phyloP scores from a whole-genome alignment of 768 basidiomycete species.

The Suillus luteus region DNA sequence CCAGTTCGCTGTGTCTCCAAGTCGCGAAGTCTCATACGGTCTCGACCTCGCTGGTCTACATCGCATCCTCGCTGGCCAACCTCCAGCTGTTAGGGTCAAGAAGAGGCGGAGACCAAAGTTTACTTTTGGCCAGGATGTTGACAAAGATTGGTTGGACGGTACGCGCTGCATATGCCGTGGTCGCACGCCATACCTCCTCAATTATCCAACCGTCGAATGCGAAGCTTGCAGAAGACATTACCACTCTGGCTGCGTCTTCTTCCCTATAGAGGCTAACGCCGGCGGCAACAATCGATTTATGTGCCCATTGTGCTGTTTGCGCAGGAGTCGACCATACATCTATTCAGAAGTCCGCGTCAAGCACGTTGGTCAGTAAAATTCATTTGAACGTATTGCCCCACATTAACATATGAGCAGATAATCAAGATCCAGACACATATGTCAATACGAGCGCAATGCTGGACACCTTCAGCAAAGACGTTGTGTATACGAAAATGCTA shows the following conservation, averaged over 20 bases:
- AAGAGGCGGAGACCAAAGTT: constrained; percentile 66
- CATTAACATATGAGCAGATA: constrained; percentile 36
- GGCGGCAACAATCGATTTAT: constrained; percentile 46
- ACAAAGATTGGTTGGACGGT: constrained; percentile 70
- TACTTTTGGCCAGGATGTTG: constrained; percentile 75
- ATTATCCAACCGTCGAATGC: constrained; percentile 67
- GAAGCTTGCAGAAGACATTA: constrained; percentile 65
- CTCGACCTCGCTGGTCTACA: constrained; percentile 82
- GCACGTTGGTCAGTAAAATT: constrained; percentile 50
- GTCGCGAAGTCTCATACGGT: constrained; percentile 78
- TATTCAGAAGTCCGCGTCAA: constrained; percentile 78
- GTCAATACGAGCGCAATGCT: constrained; percentile 76
- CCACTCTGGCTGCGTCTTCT: constrained; percentile 78
- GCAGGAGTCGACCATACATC: constrained; percentile 69
- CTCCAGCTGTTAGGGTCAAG: constrained; percentile 46
- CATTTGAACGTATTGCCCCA: constrained; percentile 11
- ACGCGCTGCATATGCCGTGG: constrained; percentile 84
- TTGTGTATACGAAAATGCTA: constrained; percentile 68
- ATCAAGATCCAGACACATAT: constrained; percentile 56
- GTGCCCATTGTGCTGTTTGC: constrained; percentile 78
- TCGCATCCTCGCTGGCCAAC: constrained; percentile 74
- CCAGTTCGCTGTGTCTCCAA: constrained; percentile 85
- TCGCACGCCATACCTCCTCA: constrained; percentile 57
- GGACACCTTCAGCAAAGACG: constrained; percentile 68
- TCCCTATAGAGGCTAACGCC: constrained; percentile 47